Base-by-base conservation (phyloP, 805 yeast species). In the Tetrapisispora iriomotensis region DNA sequence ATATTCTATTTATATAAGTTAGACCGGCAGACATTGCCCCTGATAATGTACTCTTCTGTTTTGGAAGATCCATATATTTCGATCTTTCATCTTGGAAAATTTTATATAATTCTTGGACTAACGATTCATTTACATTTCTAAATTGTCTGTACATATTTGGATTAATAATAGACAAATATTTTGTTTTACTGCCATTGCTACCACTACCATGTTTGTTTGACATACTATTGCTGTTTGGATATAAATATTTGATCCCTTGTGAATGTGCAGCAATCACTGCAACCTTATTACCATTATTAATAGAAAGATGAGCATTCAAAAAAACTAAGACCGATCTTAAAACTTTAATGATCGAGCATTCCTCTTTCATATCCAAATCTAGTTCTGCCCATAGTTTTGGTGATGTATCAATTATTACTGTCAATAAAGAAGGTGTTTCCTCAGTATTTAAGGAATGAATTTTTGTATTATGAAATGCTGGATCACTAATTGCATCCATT, bases 11-110 rank as follows among this genome's bases (percentile, higher is more conserved):
- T 29, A 87, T 79, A 51, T 84, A 81, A 1, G 94, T 70, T 34
- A 92, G 66, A 4, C 95, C 92, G 56, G 82, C 68, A 29, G 94
- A 80, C 40, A 92, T 65, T 0, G 95, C 94, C 0, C 92, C 87
- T 0, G 92, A 69, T 6, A 85, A 62, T 2, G 77, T 64, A 26
- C 77, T 71, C 37, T 69, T 67, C 24, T 67, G 65, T 12, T 61
- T 60, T 22, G 54, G 51, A 17, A 57, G 50, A 36, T 41, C 44
- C 24, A 43, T 37, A 26, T 46, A 37, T 42, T 48, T 42, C 9
- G 36, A 8, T 20, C 48, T 41, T n/a, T 61, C 59, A 20, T 60
- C 64, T 17, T 56, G 52, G 15, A 78, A 54, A 18, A 78, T 62
- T 1, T 54, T 46, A 37, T 75, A 72, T 23, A 88, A 55, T 37